A percentile compares a stretch with the other conserved stretches of the same genome.
Conservation (phyloP, 441 rosid species). For the Raphanus hybrid region DNA sequence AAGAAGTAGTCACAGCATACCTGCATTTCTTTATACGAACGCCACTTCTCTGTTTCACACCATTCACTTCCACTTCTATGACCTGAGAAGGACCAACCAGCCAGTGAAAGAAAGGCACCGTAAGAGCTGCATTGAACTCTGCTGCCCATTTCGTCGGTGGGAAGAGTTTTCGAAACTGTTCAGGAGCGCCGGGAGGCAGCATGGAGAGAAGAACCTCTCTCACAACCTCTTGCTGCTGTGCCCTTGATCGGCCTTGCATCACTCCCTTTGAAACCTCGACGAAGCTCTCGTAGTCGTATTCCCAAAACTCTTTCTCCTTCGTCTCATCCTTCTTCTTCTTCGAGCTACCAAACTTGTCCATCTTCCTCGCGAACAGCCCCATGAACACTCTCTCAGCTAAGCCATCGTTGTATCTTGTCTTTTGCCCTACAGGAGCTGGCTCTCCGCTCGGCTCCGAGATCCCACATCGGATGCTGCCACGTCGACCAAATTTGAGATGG, state of each 20-base stretch:
- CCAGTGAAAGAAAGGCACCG: slow-evolving; percentile 96
- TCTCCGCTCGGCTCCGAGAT: slow-evolving; percentile 79
- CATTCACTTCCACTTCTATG: slow-evolving; percentile 85
- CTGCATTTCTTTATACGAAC: slow-evolving; percentile 93
- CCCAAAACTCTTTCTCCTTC: slow-evolving; percentile 58
- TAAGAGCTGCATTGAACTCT: slow-evolving; percentile 92
- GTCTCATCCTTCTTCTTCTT: slow-evolving; percentile 28
- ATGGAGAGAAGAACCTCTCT: slow-evolving; percentile 89
- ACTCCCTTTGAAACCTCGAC: slow-evolving; percentile 90
- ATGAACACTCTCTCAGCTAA: slow-evolving; percentile 78
- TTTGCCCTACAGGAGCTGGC: slow-evolving; percentile 90
- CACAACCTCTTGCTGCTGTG: slow-evolving; percentile 84
- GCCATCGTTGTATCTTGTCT: slow-evolving; percentile 79
- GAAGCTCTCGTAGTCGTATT: slow-evolving; percentile 75
- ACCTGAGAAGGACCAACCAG: slow-evolving; percentile 96
- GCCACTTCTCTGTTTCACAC: slow-evolving; percentile 90
- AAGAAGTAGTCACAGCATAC: slow-evolving; percentile 21
- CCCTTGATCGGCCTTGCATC: slow-evolving; percentile 73
- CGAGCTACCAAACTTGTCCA: slow-evolving; percentile 79
- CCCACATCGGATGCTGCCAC: slow-evolving; percentile 51
- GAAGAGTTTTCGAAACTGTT: slow-evolving; percentile 87
- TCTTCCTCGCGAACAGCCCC: slow-evolving; percentile 83
- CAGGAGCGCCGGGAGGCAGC: slow-evolving; percentile 93
- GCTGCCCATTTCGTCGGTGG: slow-evolving; percentile 96
- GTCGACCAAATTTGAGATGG: slow-evolving; percentile 38